phyloP scores from a whole-genome alignment of 495 filamentous ascomycete species.

The Polyplosphaeria fusca region DNA sequence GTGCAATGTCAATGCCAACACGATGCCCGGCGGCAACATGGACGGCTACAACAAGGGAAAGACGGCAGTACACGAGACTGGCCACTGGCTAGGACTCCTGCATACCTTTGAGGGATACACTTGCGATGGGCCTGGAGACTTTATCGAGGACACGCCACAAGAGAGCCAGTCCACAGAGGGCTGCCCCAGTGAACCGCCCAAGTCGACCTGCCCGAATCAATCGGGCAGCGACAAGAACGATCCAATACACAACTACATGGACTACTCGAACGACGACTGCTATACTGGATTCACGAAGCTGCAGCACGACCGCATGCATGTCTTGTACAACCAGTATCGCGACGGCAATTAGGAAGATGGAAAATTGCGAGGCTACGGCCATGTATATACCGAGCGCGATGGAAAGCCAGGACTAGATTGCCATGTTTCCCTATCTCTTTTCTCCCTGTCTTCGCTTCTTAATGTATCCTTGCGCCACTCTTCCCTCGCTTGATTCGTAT shows the following conservation, averaged over 20 bases:
- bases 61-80: constrained; percentile 63
- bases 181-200: constrained; percentile 50
- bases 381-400: no score
- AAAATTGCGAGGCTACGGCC: no score
- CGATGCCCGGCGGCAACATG: constrained; percentile 53
- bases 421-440: no score
- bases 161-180: constrained; percentile 54
- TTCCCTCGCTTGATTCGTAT: no score
- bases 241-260: constrained; percentile 66
- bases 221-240: constrained; percentile 40
- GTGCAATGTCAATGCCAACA: constrained; percentile 54
- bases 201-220: constrained; percentile 52
- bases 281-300: constrained; percentile 37
- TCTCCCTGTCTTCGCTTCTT: no score
- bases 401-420: no score
- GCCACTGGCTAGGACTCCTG: constrained; percentile 64
- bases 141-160: constrained; percentile 56
- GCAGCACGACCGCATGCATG: constrained; percentile 37
- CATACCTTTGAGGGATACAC: constrained; percentile 64
- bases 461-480: no score
- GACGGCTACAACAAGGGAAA: constrained; percentile 56
- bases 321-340: constrained; percentile 39
- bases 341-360: constrained; percentile 32
- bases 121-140: constrained; percentile 55
- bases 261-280: constrained; percentile 57